A percentile compares a stretch with the other conserved stretches of the same genome.
These are phyloP conservation scores for Jaapia argillacea DNA, from an alignment of 768 basidiomycete species.

Conservation along the genomic window DNA sequence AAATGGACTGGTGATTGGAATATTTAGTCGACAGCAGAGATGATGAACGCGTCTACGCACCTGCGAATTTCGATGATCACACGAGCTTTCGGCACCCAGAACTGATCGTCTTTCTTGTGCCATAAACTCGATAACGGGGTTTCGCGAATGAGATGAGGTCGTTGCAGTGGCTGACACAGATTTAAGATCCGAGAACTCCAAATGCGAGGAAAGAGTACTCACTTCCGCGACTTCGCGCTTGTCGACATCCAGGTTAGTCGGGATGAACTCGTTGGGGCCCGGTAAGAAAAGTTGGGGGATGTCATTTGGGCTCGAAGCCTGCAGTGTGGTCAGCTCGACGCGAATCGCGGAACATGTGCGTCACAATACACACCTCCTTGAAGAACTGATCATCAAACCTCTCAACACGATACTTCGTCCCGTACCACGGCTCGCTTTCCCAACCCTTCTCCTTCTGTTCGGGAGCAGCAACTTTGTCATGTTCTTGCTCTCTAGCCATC, in stretches of 20 bases:
- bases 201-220: slow-evolving; percentile 6
- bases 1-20: slow-evolving; percentile 31
- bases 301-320: slow-evolving; percentile 60
- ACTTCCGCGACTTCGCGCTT: slow-evolving; percentile 63
- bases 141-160: slow-evolving; percentile 70
- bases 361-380: slow-evolving; percentile 27
- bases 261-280: slow-evolving; percentile 84
- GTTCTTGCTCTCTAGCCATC: slow-evolving; percentile 66
- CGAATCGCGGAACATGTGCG: too few species aligned
- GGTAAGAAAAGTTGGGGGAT: slow-evolving; percentile 71
- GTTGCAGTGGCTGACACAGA: slow-evolving; percentile 47
- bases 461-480: slow-evolving; percentile 30
- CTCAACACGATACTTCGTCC: slow-evolving; percentile 77
- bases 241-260: slow-evolving; percentile 74
- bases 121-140: slow-evolving; percentile 68
- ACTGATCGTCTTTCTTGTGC: slow-evolving; percentile 96
- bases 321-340: too few species aligned
- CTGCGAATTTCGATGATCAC: slow-evolving; percentile 68
- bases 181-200: background rate
- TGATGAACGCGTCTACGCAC: slow-evolving; percentile 24
- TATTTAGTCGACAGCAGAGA: slow-evolving; percentile 2
- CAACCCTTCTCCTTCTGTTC: slow-evolving; percentile 34
- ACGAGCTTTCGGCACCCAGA: slow-evolving; percentile 89
- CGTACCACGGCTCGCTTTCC: slow-evolving; percentile 87
- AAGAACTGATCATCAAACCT: slow-evolving; percentile 56